phyloP scores from a whole-genome alignment of 768 basidiomycete genomes.

The Collybia mongolica region DNA sequence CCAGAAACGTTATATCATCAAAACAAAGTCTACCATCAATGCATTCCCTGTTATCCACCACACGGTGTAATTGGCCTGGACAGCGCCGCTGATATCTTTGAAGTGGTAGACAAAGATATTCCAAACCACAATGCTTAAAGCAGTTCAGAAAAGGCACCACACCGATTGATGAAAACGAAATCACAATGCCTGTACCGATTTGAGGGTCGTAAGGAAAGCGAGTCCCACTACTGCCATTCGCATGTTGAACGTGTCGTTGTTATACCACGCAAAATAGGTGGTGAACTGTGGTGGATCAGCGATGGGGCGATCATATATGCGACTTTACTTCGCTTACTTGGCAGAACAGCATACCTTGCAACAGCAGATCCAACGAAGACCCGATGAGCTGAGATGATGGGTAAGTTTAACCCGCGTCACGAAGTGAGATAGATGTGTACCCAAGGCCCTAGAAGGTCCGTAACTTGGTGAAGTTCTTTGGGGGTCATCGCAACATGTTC shows the following conservation, averaged over 20 bases:
- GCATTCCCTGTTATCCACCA: slow-evolving; percentile 32
- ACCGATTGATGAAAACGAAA: slow-evolving; percentile 4
- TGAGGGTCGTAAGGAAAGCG: slow-evolving; percentile 23
- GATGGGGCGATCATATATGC: background rate
- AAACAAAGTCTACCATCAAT: slow-evolving; percentile 21
- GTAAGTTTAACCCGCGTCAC: background rate
- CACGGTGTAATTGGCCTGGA: slow-evolving; percentile 24
- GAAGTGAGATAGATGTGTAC: slow-evolving; percentile 11
- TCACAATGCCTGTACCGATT: slow-evolving; percentile 30
- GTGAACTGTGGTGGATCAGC: slow-evolving; percentile 18
- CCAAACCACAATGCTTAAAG: slow-evolving; percentile 26
- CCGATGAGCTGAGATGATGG: slow-evolving; percentile 23
- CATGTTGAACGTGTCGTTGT: slow-evolving; percentile 18
- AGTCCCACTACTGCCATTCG: slow-evolving; percentile 22
- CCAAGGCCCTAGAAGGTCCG: slow-evolving; percentile 31
- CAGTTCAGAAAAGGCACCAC: background rate
- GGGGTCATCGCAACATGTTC: slow-evolving; percentile 18
- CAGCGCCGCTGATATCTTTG: slow-evolving; percentile 24
- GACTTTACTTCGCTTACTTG: slow-evolving; percentile 18
- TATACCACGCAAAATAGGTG: slow-evolving; percentile 22
- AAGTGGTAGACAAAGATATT: slow-evolving; percentile 26
- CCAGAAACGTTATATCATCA: background rate
- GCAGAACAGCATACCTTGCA: slow-evolving; percentile 28
- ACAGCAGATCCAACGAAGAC: slow-evolving; percentile 22
- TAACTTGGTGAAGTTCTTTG: slow-evolving; percentile 19